phyloP scores from a whole-genome alignment of 345 rosid genomes.

The Rubroshorea leprosula region DNA sequence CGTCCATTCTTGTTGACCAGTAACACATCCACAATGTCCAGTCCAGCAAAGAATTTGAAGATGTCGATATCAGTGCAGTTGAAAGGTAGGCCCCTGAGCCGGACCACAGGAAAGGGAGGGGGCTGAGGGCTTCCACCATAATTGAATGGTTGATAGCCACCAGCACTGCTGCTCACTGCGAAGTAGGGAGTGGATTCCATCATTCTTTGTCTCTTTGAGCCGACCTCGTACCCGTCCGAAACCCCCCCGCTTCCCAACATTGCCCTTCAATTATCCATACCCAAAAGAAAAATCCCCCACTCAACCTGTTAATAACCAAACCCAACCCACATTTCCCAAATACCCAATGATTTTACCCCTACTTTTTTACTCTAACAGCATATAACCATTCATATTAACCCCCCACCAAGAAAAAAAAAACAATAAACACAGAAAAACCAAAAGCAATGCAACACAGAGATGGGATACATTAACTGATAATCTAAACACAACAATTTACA shows the following conservation, averaged over 20 bases:
- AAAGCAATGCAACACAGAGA: background rate
- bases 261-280: constrained; percentile 83
- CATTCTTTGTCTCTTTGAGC: constrained; percentile 99
- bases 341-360: constrained; percentile 22
- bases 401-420: constrained; percentile 9
- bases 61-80: constrained; percentile 84
- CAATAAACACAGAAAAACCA: background rate
- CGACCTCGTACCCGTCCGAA: constrained; percentile 94
- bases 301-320: constrained; percentile 88
- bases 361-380: constrained; percentile 2
- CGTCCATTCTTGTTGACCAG: constrained; percentile 72
- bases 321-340: constrained; percentile 60
- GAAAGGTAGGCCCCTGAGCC: constrained; percentile 91
- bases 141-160: constrained; percentile 56
- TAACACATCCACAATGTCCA: constrained; percentile 83
- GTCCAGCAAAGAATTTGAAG: constrained; percentile 86
- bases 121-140: constrained; percentile 52
- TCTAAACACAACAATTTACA: too few species aligned
- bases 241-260: constrained; percentile 98
- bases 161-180: constrained; percentile 78
- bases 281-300: constrained; percentile 76
- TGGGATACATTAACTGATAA: background rate
- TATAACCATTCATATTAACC: constrained; percentile 4
- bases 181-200: constrained; percentile 98
- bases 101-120: constrained; percentile 77